Evolutionary conservation across 106 monocot genomes (phyloP), one percentile per base, ranked within the genome.

Genomic region (Allium sativum): DNA sequence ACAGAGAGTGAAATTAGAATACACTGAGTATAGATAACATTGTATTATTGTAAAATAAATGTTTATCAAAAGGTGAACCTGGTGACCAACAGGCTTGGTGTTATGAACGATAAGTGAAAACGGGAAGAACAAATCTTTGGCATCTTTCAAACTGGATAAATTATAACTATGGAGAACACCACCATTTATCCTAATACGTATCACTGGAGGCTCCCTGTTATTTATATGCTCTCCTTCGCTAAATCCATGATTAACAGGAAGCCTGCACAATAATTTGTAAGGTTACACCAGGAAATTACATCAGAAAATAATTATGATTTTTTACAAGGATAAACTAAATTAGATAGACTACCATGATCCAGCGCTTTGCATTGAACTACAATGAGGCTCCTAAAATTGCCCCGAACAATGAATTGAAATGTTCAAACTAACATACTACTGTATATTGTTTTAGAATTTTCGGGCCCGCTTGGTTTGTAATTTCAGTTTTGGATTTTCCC

Each of bases 21-120:
- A 41, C 42, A 0, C 16, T 8, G 11, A 68, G 58, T 55, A 59
- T 12, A 63, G 21, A 15, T 57, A 71, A 67, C 19, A 9, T 13
- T 18, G n/a, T 10, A 48, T 4, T 52, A 47, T 1, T 40, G 3
- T 43, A 53, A 53, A 53, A 12, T 66, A 54, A 66, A 20, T 54
- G 31, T 53, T 21, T 9, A 59, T 7, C 20, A 2, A 12, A 44
- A 11, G 31, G 40, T 14, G 19, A 42, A 96, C 95, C 87, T 96
- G 96, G 62, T 92, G 91, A 12, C 96, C 91, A 66, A 98, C 72
- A 50, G 91, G 96, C 57, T 76, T 98, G 44, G 82, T 82, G 60
- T 87, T 91, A 62, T 78, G 83, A 68, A 98, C 58, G 15, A 98
- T 73, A 61, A 91, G 82, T 58, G 96, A 88, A 18, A 88, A 74